Conservation (phyloP, 345 rosid genomes). For the Eucalyptus cloeziana region DNA sequence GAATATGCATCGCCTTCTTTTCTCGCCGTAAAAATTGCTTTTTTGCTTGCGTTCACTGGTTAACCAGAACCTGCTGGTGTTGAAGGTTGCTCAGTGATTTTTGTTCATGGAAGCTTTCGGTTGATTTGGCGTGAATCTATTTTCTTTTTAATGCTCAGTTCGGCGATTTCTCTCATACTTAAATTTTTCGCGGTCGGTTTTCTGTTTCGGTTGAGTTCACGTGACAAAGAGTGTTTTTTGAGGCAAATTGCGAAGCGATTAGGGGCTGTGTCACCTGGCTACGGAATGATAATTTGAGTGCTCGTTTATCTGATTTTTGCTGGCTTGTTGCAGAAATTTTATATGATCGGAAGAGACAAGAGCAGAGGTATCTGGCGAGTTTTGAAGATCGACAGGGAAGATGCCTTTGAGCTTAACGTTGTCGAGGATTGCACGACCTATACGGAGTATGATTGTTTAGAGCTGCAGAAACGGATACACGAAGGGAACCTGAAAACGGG, state of each 20-base stretch:
- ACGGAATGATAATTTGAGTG: neutral
- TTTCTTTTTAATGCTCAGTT: neutral
- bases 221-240: neutral
- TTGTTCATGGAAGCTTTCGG: neutral
- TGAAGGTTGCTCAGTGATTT: neutral
- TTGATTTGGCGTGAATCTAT: neutral
- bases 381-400: conserved; percentile 72
- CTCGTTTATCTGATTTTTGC: neutral
- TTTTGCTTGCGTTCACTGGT: neutral
- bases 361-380: conserved; percentile 54
- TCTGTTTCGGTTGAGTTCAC: neutral
- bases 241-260: neutral
- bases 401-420: conserved; percentile 52
- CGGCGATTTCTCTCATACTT: neutral
- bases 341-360: conserved; percentile 84
- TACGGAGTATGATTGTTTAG: conserved; percentile 58
- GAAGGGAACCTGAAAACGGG: conserved; percentile 82
- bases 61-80: neutral
- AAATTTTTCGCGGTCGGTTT: neutral
- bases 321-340: conserved; percentile 48
- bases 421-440: conserved; percentile 54
- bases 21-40: neutral
- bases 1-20: neutral
- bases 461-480: conserved; percentile 50
- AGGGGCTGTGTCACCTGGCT: neutral